Base-by-base conservation (phyloP, 768 basidiomycete species). In the Sporobolomyces roseus region DNA sequence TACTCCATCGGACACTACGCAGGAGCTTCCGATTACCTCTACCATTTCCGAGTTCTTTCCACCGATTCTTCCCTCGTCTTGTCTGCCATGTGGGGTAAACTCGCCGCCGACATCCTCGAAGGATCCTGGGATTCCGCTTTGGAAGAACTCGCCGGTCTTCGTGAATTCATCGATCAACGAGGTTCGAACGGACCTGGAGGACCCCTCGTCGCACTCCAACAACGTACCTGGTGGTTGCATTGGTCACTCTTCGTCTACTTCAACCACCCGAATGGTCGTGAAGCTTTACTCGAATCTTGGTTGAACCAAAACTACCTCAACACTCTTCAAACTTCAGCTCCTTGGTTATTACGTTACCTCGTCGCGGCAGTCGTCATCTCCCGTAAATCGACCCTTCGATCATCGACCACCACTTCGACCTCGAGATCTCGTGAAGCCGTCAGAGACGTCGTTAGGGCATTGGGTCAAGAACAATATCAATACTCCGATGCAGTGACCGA, bases 231-330 rank as follows among this genome's bases (percentile, higher is more conserved):
- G 93, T 85, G 94, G 68, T 86, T 91, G 10, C 96, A 98, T 80
- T 99, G 94, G 96, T 90, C 89, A 2, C 86, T 99, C 55, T 98
- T 97, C 79, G 92, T 97, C 63, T 98, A 94, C 81, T 99, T 93
- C 83, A 97, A 96, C 81, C 91, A 97, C 80, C 86, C 87, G 0
- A 86, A 93, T 74, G 93, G 91, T 32, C 87, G 93, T 48, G 90
- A 89, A 0, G 85, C 91, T 23, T 87, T 98, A 65, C 87, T 99
- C 74, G 96, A 98, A 77, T 91, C 90, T 1, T 99, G 97, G 87
- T 88, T 98, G 77, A 85, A 89, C 25, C 93, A 93, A 2, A 89
- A 90, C 1, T 98, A 97, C 83, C 88, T 99, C 78, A 96, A 97
- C 82, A 97, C 96, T 17, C 93, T 98, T 78, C 96, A 98, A 79